Percentiles rank a stretch among this genome's conserved stretches.
These are phyloP conservation scores for Botrytis tulipae DNA, from an alignment of 2,329 filamentous ascomycete species.

Conservation along the genomic window DNA sequence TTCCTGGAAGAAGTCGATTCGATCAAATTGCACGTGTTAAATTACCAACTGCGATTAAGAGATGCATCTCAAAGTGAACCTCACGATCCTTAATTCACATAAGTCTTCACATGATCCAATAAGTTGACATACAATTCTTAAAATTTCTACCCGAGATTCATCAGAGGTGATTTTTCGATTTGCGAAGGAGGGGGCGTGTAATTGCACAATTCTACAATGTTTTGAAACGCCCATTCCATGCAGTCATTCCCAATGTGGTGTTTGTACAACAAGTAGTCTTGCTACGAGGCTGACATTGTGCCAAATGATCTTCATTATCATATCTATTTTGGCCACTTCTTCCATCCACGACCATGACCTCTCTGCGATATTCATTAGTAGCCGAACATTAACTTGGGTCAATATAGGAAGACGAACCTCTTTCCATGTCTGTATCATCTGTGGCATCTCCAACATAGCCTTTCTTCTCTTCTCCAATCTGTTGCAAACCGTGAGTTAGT, in stretches of 20 bases:
- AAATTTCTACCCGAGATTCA: neutral
- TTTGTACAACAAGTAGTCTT: slow-evolving; percentile 31
- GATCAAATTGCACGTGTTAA: neutral
- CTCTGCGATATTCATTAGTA: slow-evolving; percentile 48
- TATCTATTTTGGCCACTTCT: slow-evolving; percentile 64
- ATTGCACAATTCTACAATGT: slow-evolving; percentile 21
- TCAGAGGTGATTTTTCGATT: neutral
- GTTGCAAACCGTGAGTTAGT: slow-evolving; percentile 27
- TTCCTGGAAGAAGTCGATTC: neutral
- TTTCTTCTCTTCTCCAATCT: slow-evolving; percentile 84
- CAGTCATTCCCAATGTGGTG: slow-evolving; percentile 24
- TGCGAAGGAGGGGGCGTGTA: slow-evolving; percentile 18
- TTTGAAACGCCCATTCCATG: slow-evolving; percentile 29
- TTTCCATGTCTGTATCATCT: slow-evolving; percentile 90
- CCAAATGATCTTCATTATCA: slow-evolving; percentile 8
- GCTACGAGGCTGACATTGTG: slow-evolving; percentile 5
- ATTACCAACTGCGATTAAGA: neutral
- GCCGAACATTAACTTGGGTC: neutral
- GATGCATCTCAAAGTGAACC: neutral
- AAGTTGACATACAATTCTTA: neutral
- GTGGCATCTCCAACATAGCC: slow-evolving; percentile 94
- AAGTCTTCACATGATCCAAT: neutral
- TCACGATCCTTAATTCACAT: neutral
- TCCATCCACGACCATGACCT: slow-evolving; percentile 72
- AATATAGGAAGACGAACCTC: slow-evolving; percentile 56